Conservation (phyloP, 495 filamentous ascomycete species). For the Hypoxylon trugodes region DNA sequence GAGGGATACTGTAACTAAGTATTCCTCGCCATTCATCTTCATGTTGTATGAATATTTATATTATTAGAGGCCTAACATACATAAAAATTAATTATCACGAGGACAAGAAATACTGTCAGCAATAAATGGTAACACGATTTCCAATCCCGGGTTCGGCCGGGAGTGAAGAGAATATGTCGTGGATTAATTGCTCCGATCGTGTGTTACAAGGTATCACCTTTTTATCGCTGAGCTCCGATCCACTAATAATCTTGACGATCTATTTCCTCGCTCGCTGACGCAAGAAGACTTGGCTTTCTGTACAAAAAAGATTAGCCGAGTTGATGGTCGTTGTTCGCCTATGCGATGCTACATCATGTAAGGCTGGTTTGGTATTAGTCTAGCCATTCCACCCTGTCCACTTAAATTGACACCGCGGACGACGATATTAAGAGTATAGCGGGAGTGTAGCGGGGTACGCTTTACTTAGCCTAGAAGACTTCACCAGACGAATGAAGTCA, state of each 20-base stretch:
- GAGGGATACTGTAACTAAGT: slow-evolving; percentile 2
- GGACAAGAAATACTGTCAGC: neutral
- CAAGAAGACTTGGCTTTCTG: slow-evolving; percentile 23
- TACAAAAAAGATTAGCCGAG: slow-evolving; percentile 12
- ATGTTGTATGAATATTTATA: too few species aligned
- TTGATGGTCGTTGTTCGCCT: slow-evolving; percentile 14
- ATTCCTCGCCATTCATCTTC: neutral
- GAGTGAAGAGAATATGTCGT: too few species aligned
- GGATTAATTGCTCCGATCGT: slow-evolving; percentile 12
- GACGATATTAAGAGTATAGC: neutral
- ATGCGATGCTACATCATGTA: slow-evolving; percentile 37
- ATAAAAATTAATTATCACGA: too few species aligned
- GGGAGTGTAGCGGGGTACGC: neutral
- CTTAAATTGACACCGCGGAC: neutral
- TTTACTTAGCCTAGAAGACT: neutral
- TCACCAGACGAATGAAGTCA: slow-evolving; percentile 5
- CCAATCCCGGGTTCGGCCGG: slow-evolving; percentile 10
- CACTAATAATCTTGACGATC: slow-evolving; percentile 16
- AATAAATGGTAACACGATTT: neutral
- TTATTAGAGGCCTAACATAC: too few species aligned
- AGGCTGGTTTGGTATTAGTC: slow-evolving; percentile 16
- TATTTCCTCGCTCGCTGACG: slow-evolving; percentile 25
- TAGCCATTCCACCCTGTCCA: neutral
- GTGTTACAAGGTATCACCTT: slow-evolving; percentile 4
- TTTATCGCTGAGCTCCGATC: slow-evolving; percentile 33